phyloP scores from a whole-genome alignment of 805 yeast genomes.

The Saturnispora ahearnii region DNA sequence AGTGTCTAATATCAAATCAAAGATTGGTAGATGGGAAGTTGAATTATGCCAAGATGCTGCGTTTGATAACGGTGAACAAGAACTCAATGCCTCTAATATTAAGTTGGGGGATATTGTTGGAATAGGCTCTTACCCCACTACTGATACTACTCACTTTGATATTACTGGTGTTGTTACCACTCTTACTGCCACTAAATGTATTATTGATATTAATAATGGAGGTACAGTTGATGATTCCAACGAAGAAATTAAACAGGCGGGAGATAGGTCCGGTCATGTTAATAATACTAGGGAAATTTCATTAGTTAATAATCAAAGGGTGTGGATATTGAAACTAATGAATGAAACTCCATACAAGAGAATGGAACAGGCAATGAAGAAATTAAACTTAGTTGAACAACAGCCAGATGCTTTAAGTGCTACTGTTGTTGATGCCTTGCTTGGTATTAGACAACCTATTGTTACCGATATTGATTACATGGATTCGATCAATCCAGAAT shows the following conservation, averaged over 20 bases:
- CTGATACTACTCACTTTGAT: constrained; percentile 14
- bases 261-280: constrained; percentile 3
- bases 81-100: constrained; percentile 14
- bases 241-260: neutral
- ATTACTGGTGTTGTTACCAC: constrained; percentile 62
- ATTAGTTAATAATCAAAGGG: constrained; percentile 16
- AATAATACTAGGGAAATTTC: neutral
- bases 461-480: neutral
- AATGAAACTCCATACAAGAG: constrained; percentile 68
- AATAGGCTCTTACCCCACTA: constrained; percentile 38
- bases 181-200: constrained; percentile 36
- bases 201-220: constrained; percentile 41
- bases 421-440: constrained; percentile 35
- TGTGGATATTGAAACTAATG: constrained; percentile 61
- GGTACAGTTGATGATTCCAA: neutral
- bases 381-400: constrained; percentile 39
- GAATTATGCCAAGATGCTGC: constrained; percentile 44
- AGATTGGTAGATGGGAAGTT: constrained; percentile 66
- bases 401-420: constrained; percentile 25
- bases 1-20: constrained; percentile 57
- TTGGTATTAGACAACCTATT: constrained; percentile 33
- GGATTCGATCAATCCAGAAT: constrained; percentile 32
- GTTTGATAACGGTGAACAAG: constrained; percentile 19
- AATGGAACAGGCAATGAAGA: constrained; percentile 70
- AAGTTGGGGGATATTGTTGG: constrained; percentile 63